Percentiles rank a stretch among this genome's conserved stretches.
phyloP scores from a whole-genome alignment of 1,284 basidiomycete genomes.

The Pulchroboletus neoregius region DNA sequence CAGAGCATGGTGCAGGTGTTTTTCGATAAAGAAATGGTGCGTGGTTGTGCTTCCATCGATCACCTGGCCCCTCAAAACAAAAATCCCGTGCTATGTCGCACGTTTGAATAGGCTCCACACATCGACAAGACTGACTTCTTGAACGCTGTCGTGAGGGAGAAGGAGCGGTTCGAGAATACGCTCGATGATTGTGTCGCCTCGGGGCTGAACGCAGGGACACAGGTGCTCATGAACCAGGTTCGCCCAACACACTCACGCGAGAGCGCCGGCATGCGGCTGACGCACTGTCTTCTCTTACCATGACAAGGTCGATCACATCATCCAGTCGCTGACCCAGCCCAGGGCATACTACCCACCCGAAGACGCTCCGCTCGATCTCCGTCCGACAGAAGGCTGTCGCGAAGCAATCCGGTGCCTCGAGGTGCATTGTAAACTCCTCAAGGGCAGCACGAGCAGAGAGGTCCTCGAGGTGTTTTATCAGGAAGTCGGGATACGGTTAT shows the following conservation, averaged over 20 bases:
- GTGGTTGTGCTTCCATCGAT: slow-evolving; percentile 14
- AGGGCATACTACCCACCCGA: slow-evolving; percentile 89
- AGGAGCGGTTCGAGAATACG: slow-evolving; percentile 90
- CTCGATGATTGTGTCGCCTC: slow-evolving; percentile 92
- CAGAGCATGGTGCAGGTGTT: slow-evolving; percentile 98
- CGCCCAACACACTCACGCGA: neutral
- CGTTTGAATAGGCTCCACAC: slow-evolving; percentile 58
- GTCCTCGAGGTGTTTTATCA: slow-evolving; percentile 97
- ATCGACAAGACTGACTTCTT: slow-evolving; percentile 93
- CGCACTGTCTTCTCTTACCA: neutral
- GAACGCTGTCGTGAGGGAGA: slow-evolving; percentile 90
- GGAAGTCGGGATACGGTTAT: slow-evolving; percentile 90
- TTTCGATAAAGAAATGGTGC: slow-evolving; percentile 90
- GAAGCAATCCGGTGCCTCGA: slow-evolving; percentile 85
- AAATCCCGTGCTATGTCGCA: neutral
- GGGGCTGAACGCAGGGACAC: slow-evolving; percentile 92
- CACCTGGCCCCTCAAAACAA: neutral
- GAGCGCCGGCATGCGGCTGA: slow-evolving; percentile 8
- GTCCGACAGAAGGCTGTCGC: slow-evolving; percentile 81
- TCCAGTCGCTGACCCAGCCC: slow-evolving; percentile 77
- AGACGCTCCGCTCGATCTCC: slow-evolving; percentile 69
- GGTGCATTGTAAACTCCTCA: slow-evolving; percentile 86
- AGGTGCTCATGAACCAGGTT: slow-evolving; percentile 94
- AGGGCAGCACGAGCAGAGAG: slow-evolving; percentile 92
- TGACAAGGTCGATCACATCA: slow-evolving; percentile 87